Evolutionary conservation across 306 rosid species (phyloP).

Genomic region (Cucurbita maxima): DNA sequence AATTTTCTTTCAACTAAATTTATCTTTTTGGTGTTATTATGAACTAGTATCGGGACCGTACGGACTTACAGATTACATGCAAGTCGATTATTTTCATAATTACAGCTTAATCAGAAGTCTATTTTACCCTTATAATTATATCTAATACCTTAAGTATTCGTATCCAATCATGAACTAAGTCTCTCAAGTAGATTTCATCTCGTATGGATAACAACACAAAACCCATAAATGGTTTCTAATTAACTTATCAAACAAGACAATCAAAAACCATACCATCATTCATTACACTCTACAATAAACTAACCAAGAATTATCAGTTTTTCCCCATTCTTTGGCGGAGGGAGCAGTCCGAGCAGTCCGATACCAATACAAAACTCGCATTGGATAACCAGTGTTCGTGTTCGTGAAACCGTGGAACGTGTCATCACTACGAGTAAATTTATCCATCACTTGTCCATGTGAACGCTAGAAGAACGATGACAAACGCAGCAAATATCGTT

Average conservation of each 20-base stretch:
- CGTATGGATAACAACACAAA: background rate
- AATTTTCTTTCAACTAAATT: no score
- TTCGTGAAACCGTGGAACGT: background rate
- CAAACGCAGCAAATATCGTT: slow-evolving; percentile 34
- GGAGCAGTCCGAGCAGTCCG: background rate
- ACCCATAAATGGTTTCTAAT: background rate
- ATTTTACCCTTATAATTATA: no score
- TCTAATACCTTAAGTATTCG: no score
- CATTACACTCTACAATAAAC: background rate
- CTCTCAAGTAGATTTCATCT: no score
- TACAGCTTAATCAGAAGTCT: no score
- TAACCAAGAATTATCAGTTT: background rate
- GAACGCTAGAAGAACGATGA: slow-evolving; percentile 57
- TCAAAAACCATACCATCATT: background rate
- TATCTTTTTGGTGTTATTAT: no score
- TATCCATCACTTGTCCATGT: slow-evolving; percentile 57
- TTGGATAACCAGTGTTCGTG: background rate
- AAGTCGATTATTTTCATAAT: no score
- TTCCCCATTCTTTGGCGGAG: background rate
- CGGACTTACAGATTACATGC: no score
- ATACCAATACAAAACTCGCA: background rate
- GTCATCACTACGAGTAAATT: background rate
- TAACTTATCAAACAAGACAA: background rate
- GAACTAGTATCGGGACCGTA: no score
- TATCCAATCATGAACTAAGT: no score